These are phyloP conservation scores for Candida incommunis DNA, from an alignment of 805 yeast genomes.

Conservation along the genomic window DNA sequence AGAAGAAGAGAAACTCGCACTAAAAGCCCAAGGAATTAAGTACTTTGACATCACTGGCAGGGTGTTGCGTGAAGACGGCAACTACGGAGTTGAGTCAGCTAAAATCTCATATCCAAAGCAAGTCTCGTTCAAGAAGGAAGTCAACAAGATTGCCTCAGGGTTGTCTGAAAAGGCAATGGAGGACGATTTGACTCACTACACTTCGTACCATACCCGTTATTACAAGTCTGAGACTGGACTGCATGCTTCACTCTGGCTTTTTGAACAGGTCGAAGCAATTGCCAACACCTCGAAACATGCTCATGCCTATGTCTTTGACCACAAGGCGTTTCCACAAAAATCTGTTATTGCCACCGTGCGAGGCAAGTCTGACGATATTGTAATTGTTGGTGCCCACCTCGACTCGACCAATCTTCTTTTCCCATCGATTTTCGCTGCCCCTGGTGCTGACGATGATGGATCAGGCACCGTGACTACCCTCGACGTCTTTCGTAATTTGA, in stretches of 20 bases:
- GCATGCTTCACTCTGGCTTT: conserved; percentile 60
- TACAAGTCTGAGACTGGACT: conserved; percentile 60
- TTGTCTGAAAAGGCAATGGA: conserved; percentile 37
- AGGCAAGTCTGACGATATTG: conserved; percentile 29
- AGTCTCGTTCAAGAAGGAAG: conserved; percentile 24
- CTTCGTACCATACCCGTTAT: conserved; percentile 63
- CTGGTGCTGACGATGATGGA: conserved; percentile 95
- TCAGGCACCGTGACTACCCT: conserved; percentile 71
- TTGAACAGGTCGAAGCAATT: conserved; percentile 27
- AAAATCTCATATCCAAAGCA: conserved; percentile 35
- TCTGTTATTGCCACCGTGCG: conserved; percentile 53
- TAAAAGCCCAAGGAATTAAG: conserved; percentile 31
- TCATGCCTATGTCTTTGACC: conserved; percentile 38
- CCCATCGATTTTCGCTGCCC: conserved; percentile 58
- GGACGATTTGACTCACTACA: conserved; percentile 42
- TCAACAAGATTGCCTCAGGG: conserved; percentile 27
- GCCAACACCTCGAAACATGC: conserved; percentile 19
- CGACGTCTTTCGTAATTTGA: conserved; percentile 57
- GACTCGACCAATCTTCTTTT: conserved; percentile 67
- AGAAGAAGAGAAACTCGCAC: conserved; percentile 31
- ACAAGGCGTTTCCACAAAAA: conserved; percentile 59
- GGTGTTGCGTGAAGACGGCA: conserved; percentile 4
- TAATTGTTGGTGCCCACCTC: conserved; percentile 80
- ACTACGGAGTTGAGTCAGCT: conserved; percentile 15
- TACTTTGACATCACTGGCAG: conserved; percentile 55